phyloP scores from a whole-genome alignment of 768 basidiomycete species.

The Russula sp. region DNA sequence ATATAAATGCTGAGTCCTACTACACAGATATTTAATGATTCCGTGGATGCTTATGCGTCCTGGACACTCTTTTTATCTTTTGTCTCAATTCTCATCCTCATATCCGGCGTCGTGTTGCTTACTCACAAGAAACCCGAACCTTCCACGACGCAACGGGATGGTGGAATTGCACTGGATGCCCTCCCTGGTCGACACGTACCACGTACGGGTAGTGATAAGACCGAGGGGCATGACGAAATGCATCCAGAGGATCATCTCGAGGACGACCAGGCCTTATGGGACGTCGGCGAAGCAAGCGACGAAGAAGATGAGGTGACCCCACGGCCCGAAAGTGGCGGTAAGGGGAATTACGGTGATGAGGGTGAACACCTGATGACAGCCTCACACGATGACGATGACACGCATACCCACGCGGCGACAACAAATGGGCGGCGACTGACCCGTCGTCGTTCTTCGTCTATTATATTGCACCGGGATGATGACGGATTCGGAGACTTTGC shows the following conservation, averaged over 20 bases:
- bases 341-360: slow-evolving; percentile 35
- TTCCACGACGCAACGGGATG: slow-evolving; percentile 36
- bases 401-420: slow-evolving; percentile 25
- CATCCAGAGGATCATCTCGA: slow-evolving; percentile 37
- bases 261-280: slow-evolving; percentile 55
- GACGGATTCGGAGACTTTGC: slow-evolving; percentile 26
- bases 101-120: slow-evolving; percentile 88
- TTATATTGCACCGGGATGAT: slow-evolving; percentile 3
- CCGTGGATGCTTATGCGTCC: slow-evolving; percentile 78
- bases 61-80: slow-evolving; percentile 91
- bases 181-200: slow-evolving; percentile 32
- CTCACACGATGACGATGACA: slow-evolving; percentile 37
- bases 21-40: slow-evolving; percentile 70
- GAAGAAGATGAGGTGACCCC: slow-evolving; percentile 53
- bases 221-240: slow-evolving; percentile 43
- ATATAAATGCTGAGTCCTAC: neutral
- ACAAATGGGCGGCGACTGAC: slow-evolving; percentile 7
- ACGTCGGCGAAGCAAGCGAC: slow-evolving; percentile 69
- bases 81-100: slow-evolving; percentile 79
- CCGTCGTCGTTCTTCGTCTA: slow-evolving; percentile 28
- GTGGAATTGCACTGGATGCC: slow-evolving; percentile 35
- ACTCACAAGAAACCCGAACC: slow-evolving; percentile 86
- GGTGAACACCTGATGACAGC: slow-evolving; percentile 44
- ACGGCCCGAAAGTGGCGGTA: slow-evolving; percentile 36
- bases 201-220: slow-evolving; percentile 34